Evolutionary conservation across 2,329 filamentous ascomycete genomes (phyloP), one percentile per base, ranked within the genome.

Genomic region (Hortaea werneckii): DNA sequence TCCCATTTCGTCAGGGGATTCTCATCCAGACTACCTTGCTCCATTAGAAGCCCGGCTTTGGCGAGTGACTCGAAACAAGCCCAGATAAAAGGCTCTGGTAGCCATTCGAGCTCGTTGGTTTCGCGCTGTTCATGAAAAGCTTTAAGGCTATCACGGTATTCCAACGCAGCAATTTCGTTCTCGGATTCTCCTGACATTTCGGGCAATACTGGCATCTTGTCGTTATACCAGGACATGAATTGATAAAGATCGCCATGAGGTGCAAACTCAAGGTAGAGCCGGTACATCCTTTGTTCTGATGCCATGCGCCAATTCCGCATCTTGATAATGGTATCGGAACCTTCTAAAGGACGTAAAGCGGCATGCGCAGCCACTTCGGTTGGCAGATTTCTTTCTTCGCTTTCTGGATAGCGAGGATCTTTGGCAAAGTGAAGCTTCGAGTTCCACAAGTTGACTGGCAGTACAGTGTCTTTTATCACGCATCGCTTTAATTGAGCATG

Each of bases 1-100:
- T 29, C 34, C 42, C 42, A 44, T 10, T 32, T 6, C 26, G 10
- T 29, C n/a, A 29, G 12, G 10, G 40, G 40, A 12, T 37, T 29
- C 11, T 13, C 13, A 12, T n/a, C 13, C 34, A 20, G 42, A 26
- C 12, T 28, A n/a, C 42, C 42, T 5, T 27, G 30, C 32, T 20
- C 42, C 29, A 43, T 37, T 10, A 43, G 32, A 11, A 43, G 7
- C 5, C 30, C 42, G 27, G 20, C 42, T 5, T 26, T 28, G 9
- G 10, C 30, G 2, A 43, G 12, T 12, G 26, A 37, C 32, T 43
- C 42, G 34, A 43, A 40, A 8, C 29, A 28, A 29, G 38, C 20
- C 42, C 42, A 44, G 35, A 44, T 29, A 7, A 38, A 44, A 20
- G 20, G 8, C 26, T 44, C 42, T 12, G 42, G 41, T 40, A 26